These are phyloP conservation scores for Corylus americana DNA, from an alignment of 306 rosid species.

Conservation along the genomic window DNA sequence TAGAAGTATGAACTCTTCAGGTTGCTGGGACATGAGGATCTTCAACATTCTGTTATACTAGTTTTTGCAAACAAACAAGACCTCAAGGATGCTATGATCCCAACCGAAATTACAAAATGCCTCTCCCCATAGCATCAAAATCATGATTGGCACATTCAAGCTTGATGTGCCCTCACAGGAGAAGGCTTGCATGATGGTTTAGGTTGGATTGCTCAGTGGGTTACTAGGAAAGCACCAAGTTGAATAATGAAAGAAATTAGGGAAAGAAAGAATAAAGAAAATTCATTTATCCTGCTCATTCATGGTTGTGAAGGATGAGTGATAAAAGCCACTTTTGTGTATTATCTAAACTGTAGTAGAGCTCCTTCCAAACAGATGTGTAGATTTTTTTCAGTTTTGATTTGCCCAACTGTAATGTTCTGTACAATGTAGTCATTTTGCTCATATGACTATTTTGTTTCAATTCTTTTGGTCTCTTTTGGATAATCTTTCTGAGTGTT, in stretches of 20 bases:
- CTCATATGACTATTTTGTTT: too few relatives aligned
- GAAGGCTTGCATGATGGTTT: slow-evolving; percentile 93
- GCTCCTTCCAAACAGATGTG: slow-evolving; percentile 37
- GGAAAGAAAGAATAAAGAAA: background rate
- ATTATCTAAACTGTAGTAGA: slow-evolving; percentile 34
- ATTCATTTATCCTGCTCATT: slow-evolving; percentile 38
- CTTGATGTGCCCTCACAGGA: slow-evolving; percentile 93
- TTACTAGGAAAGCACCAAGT: slow-evolving; percentile 71
- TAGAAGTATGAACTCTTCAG: slow-evolving; percentile 90
- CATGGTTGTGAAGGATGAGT: slow-evolving; percentile 34
- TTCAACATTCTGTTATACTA: slow-evolving; percentile 77
- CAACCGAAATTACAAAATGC: slow-evolving; percentile 93
- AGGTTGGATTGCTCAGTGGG: slow-evolving; percentile 89
- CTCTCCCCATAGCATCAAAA: slow-evolving; percentile 94
- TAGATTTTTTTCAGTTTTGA: slow-evolving; percentile 40
- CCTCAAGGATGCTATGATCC: slow-evolving; percentile 97
- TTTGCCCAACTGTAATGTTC: slow-evolving; percentile 17
- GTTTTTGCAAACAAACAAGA: slow-evolving; percentile 96
- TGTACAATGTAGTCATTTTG: background rate
- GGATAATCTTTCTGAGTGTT: too few relatives aligned
- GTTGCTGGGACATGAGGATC: slow-evolving; percentile 86
- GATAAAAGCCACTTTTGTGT: slow-evolving; percentile 36
- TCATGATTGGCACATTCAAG: slow-evolving; percentile 99
- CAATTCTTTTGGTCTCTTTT: too few relatives aligned
- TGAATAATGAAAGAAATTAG: slow-evolving; percentile 24